Percentiles rank a stretch among this genome's conserved stretches.
These are phyloP conservation scores for Pichia gijzeniarum DNA, from an alignment of 805 yeast genomes.

Conservation along the genomic window DNA sequence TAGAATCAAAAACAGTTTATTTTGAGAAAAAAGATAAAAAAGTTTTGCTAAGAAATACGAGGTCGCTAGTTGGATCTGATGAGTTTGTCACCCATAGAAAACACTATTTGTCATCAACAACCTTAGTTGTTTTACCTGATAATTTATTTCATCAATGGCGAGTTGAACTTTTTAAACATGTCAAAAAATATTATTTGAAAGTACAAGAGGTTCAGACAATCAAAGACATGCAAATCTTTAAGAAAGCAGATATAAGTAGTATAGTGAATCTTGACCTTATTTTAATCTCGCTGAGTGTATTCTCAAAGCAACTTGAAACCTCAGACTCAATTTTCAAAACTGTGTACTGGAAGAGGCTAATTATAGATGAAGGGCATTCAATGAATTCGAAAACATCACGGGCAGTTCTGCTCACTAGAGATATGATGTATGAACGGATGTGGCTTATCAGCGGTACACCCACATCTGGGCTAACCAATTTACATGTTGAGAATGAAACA, in stretches of 20 bases:
- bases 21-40: constrained; percentile 28
- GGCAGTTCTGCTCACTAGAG: constrained; percentile 42
- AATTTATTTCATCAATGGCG: constrained; percentile 63
- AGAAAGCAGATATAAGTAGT: constrained; percentile 21
- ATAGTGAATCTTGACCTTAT: constrained; percentile 46
- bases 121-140: constrained; percentile 60
- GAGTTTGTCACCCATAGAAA: constrained; percentile 18
- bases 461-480: constrained; percentile 58
- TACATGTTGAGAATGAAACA: constrained; percentile 38
- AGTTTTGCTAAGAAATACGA: constrained; percentile 10
- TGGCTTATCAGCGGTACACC: constrained; percentile 81
- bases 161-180: constrained; percentile 51
- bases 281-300: constrained; percentile 41
- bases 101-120: constrained; percentile 42
- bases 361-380: constrained; percentile 73
- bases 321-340: constrained; percentile 33
- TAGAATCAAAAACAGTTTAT: constrained; percentile 38
- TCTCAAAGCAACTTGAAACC: constrained; percentile 36
- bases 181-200: constrained; percentile 33
- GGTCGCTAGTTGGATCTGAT: constrained; percentile 2
- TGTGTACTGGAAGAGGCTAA: constrained; percentile 60
- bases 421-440: constrained; percentile 49
- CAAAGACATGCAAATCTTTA: constrained; percentile 30
- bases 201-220: constrained; percentile 27
- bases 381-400: constrained; percentile 48